phyloP scores from a whole-genome alignment of 495 filamentous ascomycete genomes.

The Aspergillus olivimuriae region DNA sequence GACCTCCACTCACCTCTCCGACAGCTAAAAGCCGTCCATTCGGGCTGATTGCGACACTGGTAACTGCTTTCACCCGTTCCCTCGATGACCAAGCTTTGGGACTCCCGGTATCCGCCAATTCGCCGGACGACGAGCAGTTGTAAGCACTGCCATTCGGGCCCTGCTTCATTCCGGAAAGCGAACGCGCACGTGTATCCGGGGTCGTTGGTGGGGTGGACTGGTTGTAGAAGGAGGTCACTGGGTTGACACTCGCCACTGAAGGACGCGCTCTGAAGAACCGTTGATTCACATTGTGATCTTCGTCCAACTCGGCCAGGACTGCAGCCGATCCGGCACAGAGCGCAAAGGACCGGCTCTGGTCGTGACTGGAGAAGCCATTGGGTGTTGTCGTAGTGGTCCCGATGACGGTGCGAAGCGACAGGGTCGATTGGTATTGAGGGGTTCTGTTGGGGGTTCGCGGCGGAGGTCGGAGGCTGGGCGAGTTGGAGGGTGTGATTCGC shows the following conservation, averaged over 20 bases:
- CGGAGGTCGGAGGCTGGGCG: constrained; percentile 58
- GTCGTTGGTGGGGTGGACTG: constrained; percentile 55
- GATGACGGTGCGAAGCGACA: constrained; percentile 77
- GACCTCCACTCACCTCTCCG: constrained; percentile 60
- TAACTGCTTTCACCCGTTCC: constrained; percentile 90
- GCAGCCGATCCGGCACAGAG: constrained; percentile 92
- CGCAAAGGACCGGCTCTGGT: constrained; percentile 66
- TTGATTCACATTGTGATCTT: constrained; percentile 64
- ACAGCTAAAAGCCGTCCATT: constrained; percentile 87
- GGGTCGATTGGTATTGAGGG: constrained; percentile 38
- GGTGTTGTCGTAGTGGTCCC: constrained; percentile 80
- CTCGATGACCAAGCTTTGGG: constrained; percentile 75
- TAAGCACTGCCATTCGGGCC: constrained; percentile 20
- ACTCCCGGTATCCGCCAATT: constrained; percentile 53
- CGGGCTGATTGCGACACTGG: constrained; percentile 85
- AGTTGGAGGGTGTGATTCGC: constrained; percentile 76
- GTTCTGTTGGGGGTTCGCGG: constrained; percentile 58
- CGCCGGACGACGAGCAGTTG: constrained; percentile 34
- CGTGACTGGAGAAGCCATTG: constrained; percentile 78
- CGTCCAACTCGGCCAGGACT: constrained; percentile 76
- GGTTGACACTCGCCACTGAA: constrained; percentile 61
- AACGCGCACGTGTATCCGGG: constrained; percentile 33
- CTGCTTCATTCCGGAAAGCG: constrained; percentile 27
- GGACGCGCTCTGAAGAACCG: constrained; percentile 87
- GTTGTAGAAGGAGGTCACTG: constrained; percentile 45